Evolutionary conservation across 495 filamentous ascomycete species (phyloP), one percentile per base, ranked within the genome.

Genomic region (Hypoxylon subgilvum): DNA sequence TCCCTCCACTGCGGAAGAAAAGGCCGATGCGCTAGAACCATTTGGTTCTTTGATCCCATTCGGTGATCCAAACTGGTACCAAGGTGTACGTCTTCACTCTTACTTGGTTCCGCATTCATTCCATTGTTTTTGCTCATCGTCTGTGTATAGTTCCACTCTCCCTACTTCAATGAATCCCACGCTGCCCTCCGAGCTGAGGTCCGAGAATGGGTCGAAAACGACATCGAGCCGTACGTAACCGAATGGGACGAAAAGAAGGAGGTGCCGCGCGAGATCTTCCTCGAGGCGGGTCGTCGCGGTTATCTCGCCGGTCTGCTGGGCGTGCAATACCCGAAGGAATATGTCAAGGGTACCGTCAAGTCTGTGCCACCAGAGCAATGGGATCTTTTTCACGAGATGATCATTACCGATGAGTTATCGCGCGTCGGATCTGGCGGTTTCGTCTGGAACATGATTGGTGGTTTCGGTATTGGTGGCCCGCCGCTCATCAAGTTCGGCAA

Each of bases 401-500:
- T 97, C 21, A 65, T 98, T 38, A 97, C 92, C 2, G 94, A 98
- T 67, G 94, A 98, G 79, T 75, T 98, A 9, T 94, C 88, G 32
- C 90, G 94, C 39, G 78, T 84, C 42, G 94, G 86, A 19, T 93
- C 89, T 48, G 94, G 94, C 68, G 94, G 94, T 49, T 87, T 98
- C 42, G 92, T 98, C n/a, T 98, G 94, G 94, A 96, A 96, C 73
- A 75, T 97, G 65, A 85, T 98, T 45, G 94, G 94, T 61, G 94
- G 92, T 14, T 97, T 88, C 67, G 92, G 90, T 31, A 98, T 98
- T 66, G 94, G 94, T 45, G 86, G 90, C 57, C 94, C 94, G 28
- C 94, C 94, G 0, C 68, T 98, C 2, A 82, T 96, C 67, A 95
- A 94, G 77, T 94, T 92, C 67, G 94, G 92, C 70, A 92, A 91